A percentile compares a stretch with the other conserved stretches of the same genome.
phyloP scores from a whole-genome alignment of 371 early-diverging fungal genomes.

The Funneliformis caledonium region DNA sequence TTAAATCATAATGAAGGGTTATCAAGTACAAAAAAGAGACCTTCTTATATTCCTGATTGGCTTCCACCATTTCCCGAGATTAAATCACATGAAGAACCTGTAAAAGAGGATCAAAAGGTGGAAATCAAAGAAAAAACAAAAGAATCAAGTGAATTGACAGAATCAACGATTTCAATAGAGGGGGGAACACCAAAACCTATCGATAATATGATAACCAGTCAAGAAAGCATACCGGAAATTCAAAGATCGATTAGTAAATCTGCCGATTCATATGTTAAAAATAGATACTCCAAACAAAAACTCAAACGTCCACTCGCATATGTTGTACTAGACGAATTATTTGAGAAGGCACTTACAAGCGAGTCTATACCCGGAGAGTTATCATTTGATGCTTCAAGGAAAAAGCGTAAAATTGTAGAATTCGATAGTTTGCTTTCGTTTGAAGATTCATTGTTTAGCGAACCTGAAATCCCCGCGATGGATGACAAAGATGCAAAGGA shows the following conservation, averaged over 20 bases:
- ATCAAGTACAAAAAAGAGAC: not conserved
- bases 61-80: conserved; percentile 20
- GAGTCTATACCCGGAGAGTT: not conserved
- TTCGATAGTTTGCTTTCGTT: not conserved
- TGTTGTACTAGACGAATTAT: not conserved
- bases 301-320: not conserved
- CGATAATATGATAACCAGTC: not conserved
- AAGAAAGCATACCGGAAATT: conserved; percentile 1
- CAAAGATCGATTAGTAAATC: not conserved
- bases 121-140: not conserved
- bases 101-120: not conserved
- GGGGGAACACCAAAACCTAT: not conserved
- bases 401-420: not conserved
- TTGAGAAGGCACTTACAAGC: not conserved
- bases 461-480: not conserved
- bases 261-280: not conserved
- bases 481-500: not conserved
- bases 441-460: not conserved
- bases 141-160: not conserved
- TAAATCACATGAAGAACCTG: not conserved
- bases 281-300: not conserved
- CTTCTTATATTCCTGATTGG: conserved; percentile 21
- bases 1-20: not conserved
- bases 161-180: not conserved
- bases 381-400: not conserved